Conservation (phyloP, 108 stramenopile species). For the Cyclotella kingstonii region DNA sequence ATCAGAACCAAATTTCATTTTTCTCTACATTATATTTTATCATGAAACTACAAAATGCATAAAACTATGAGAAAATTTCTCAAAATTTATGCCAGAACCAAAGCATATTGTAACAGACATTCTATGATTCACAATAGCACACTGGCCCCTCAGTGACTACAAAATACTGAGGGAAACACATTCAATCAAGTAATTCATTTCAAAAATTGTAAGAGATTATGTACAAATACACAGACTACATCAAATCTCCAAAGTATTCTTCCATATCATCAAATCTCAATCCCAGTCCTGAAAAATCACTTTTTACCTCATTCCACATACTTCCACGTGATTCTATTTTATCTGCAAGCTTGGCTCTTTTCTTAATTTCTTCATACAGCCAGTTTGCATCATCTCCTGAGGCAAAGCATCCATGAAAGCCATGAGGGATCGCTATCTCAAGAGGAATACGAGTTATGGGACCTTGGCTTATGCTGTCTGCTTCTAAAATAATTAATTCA, state of each 20-base stretch:
- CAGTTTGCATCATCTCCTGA: slow-evolving; percentile 63
- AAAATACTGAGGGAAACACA: too few relatives aligned
- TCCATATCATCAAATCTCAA: slow-evolving; percentile 87
- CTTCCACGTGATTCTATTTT: slow-evolving; percentile 85
- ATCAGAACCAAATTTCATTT: too few relatives aligned
- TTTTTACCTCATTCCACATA: slow-evolving; percentile 88
- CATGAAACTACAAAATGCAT: too few relatives aligned
- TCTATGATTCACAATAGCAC: too few relatives aligned
- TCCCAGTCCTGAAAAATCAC: slow-evolving; percentile 86
- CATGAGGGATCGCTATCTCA: slow-evolving; percentile 77
- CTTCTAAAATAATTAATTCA: slow-evolving; percentile 64
- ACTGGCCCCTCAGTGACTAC: too few relatives aligned
- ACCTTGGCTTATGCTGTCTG: slow-evolving; percentile 53
- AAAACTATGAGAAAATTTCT: too few relatives aligned
- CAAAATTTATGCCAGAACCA: too few relatives aligned
- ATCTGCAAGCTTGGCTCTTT: slow-evolving; percentile 78
- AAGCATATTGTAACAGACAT: too few relatives aligned
- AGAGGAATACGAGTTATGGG: slow-evolving; percentile 71
- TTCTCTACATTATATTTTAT: too few relatives aligned
- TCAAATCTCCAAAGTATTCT: slow-evolving; percentile 75
- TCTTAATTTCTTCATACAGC: slow-evolving; percentile 71
- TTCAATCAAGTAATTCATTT: neutral
- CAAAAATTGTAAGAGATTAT: neutral
- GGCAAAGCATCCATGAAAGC: slow-evolving; percentile 76
- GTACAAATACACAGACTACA: slow-evolving; percentile 17